A percentile compares a stretch with the other conserved stretches of the same genome.
Evolutionary conservation across 1,139 yeast species (phyloP).

Genomic region (Protomyces arabidopsidicola): DNA sequence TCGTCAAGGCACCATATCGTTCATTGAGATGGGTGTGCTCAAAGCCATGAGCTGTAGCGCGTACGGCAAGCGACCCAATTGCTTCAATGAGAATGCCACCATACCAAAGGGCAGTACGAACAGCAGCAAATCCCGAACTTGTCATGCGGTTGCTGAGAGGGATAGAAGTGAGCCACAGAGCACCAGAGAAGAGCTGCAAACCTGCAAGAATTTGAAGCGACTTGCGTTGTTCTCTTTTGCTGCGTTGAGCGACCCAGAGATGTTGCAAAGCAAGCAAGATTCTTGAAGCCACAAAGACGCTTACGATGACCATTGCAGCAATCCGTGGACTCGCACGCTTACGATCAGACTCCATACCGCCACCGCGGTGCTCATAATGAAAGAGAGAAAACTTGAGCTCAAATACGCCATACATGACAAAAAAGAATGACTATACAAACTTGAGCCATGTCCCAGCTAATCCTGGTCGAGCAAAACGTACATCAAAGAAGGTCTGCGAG

Average conservation of each 20-base stretch:
- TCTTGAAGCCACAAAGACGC: conserved; percentile 11
- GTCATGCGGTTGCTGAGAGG: conserved; percentile 1
- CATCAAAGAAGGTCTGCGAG: conserved; percentile 24
- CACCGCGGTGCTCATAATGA: not conserved
- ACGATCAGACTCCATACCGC: not conserved
- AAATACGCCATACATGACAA: conserved; percentile 21
- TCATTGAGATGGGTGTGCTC: conserved; percentile 19
- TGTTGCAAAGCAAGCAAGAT: conserved; percentile 11
- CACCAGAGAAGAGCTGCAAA: conserved; percentile 9
- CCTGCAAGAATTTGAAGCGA: conserved; percentile 5
- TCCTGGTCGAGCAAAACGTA: conserved; percentile 2
- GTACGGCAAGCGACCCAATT: conserved; percentile 12
- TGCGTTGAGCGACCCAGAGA: conserved; percentile 5
- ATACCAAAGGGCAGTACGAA: conserved; percentile 11
- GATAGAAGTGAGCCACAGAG: conserved; percentile 17
- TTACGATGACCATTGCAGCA: conserved; percentile 4
- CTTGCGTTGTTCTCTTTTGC: not conserved
- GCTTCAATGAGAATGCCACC: conserved; percentile 14
- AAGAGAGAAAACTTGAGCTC: conserved; percentile 16
- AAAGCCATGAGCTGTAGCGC: conserved; percentile 11
- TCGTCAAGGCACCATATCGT: conserved; percentile 22
- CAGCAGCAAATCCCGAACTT: not conserved
- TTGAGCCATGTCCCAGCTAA: conserved; percentile 10
- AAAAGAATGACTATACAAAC: conserved; percentile 1
- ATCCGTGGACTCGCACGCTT: conserved; percentile 3